phyloP scores from a whole-genome alignment of 805 yeast genomes.

The Scheffersomyces spartinae region DNA sequence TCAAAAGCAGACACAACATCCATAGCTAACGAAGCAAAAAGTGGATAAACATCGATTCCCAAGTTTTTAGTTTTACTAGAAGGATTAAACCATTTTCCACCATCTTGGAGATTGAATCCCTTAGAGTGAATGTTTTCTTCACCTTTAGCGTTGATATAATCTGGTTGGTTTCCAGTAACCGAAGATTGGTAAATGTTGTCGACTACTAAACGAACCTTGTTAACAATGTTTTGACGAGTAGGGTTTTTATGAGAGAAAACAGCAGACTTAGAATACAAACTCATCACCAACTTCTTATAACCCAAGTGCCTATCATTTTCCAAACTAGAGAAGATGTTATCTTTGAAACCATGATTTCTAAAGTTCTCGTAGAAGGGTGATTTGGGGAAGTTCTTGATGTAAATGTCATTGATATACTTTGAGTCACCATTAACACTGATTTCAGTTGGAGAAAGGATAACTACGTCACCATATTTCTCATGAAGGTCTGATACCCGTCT shows the following conservation, averaged over 20 bases:
- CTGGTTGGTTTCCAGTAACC: conserved; percentile 21
- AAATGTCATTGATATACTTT: conserved; percentile 41
- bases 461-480: conserved; percentile 46
- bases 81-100: conserved; percentile 20
- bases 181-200: conserved; percentile 15
- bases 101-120: conserved; percentile 12
- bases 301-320: conserved; percentile 38
- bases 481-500: conserved; percentile 37
- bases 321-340: conserved; percentile 48
- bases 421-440: conserved; percentile 44
- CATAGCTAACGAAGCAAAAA: conserved; percentile 66
- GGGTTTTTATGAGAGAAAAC: conserved; percentile 19
- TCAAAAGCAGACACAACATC: conserved; percentile 55
- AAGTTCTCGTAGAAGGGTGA: conserved; percentile 48
- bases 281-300: conserved; percentile 21
- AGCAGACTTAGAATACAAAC: conserved; percentile 23
- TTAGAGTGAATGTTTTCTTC: conserved; percentile 22
- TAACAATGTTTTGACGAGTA: conserved; percentile 13
- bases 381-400: conserved; percentile 46
- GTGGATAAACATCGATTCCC: conserved; percentile 41
- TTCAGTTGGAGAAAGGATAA: conserved; percentile 50
- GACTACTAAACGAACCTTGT: conserved; percentile 16
- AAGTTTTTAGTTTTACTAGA: conserved; percentile 15
- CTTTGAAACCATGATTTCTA: conserved; percentile 38
- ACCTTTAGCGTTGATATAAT: conserved; percentile 19